Conservation (phyloP, 140 eudicot genomes). For the Ambrosia hybrid region DNA sequence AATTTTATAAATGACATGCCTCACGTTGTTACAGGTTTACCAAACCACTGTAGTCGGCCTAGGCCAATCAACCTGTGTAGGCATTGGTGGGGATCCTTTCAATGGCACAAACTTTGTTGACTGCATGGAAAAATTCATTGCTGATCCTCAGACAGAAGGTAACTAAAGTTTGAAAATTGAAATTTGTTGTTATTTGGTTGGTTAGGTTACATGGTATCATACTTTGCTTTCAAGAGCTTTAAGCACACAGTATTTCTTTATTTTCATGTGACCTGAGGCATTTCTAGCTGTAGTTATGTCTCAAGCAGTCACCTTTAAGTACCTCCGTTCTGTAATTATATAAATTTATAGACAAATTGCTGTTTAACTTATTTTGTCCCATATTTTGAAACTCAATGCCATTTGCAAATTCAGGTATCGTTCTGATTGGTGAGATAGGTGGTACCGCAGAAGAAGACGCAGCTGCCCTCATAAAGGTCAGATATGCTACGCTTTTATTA, state of each 20-base stretch:
- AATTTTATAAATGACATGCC: conserved; percentile 10
- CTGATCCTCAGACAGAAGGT: conserved; percentile 99
- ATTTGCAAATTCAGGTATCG: conserved; percentile 59
- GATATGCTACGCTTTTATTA: conserved; percentile 23
- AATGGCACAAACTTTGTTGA: conserved; percentile 98
- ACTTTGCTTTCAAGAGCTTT: not conserved
- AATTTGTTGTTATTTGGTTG: not conserved
- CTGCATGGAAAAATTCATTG: conserved; percentile 82
- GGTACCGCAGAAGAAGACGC: conserved; percentile 59
- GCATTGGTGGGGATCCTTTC: conserved; percentile 99
- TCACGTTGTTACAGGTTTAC: conserved; percentile 61
- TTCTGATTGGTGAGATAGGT: conserved; percentile 97
- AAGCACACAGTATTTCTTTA: not conserved
- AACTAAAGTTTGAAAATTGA: conserved; percentile 17
- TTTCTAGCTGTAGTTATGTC: not conserved
- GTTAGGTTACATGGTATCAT: not conserved
- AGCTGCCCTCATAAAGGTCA: conserved; percentile 59
- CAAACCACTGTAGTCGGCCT: conserved; percentile 98
- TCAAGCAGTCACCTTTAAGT: conserved; percentile 2
- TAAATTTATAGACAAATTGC: not conserved
- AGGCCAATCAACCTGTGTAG: conserved; percentile 98
- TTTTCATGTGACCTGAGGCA: not conserved
- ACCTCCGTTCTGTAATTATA: not conserved
- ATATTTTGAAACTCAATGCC: conserved; percentile 8
- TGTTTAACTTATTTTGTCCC: not conserved